Evolutionary conservation across 306 rosid genomes (phyloP), one percentile per base, ranked within the genome.

Genomic region (Trichosanthes cucumerina): DNA sequence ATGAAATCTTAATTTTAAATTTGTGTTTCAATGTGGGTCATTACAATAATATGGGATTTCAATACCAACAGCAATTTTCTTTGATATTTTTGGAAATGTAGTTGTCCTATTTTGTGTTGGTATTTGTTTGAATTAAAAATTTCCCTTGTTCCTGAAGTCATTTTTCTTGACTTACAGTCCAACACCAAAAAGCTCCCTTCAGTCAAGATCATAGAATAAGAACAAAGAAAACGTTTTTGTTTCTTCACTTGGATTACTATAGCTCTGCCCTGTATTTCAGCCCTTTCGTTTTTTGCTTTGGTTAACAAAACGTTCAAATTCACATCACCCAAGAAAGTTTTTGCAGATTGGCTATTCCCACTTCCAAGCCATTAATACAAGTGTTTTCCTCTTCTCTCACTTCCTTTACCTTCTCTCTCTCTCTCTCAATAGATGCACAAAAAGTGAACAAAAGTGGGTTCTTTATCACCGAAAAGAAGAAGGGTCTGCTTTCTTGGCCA

Each of bases 181-280:
- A 19, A 63, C 53, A 15, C 24, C 54, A 21, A 23, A 36, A 46
- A 39, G 28, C 9, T 38, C 34, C 49, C 28, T 44, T 18, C 31
- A 52, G 79, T 86, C n/a, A 72, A 83, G 83, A 87, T 82, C 1
- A 26, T 60, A 41, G 81, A 87, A 88, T 86, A 87, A 79, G 76
- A 87, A 89, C 88, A 90, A 88, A 86, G 81, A 78, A 84, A 90
- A 92, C 93, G 90, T 87, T 85, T 92, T 86, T 81, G 84, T 80
- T 83, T 87, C 81, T 70, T 87, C 76, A 83, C 81, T 43, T 77
- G 33, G 52, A 49, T 26, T 14, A 43, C 38, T 9, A 44, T 31
- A 46, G 6, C 43, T 47, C 52, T 16, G 11, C 49, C 36, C 59
- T 74, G 63, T 50, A 26, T 76, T 49, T 74, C 28, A 50, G 5